Base-by-base conservation (phyloP, 768 basidiomycete genomes). In the Panellus pusillus region DNA sequence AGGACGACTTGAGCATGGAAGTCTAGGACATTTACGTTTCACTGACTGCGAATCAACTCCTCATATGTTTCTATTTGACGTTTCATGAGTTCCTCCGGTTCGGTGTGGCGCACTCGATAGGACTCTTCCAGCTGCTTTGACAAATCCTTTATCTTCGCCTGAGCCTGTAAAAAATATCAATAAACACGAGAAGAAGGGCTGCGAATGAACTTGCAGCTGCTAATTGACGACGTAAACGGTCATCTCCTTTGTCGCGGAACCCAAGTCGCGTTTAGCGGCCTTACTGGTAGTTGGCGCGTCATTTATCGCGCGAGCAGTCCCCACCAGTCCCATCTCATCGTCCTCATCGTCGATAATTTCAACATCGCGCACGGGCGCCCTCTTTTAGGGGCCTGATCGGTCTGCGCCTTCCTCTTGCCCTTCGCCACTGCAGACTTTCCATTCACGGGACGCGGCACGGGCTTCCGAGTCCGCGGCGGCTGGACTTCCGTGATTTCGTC, bases 91-190 rank as follows among this genome's bases (percentile, higher is more conserved):
- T 76, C 70, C 61, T 92, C 89, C 27, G 87, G 71, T 55, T 91
- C 90, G 6, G 88, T 87, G 37, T 74, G 67, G 41, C 87, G 79
- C 37, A 84, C 69, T 31, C 76, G 72, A 47, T 80, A 75, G 7
- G 82, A 65, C 54, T 88, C 82, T 38, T 89, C 79, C 15, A 91
- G 58, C 52, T 86, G 83, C 15, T 72, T 67, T 32, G 74, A 72
- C 1, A 90, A 64, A 20, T 72, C 66, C 28, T 77, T 71, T 19
- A 79, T 74, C 44, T 79, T 77, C n/a, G 62, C 61, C 50, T 78
- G 66, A 13, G 72, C 65, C 80, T 81, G 60, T 5, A 13, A 40
- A 18, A 46, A 13, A 46, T 27, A 42, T 54, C 11, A 32, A 38
- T 18, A 31, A 55, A 28, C 9, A 6, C 9, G 31, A 18, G 37